These are phyloP conservation scores for Populus tomentosa DNA, from an alignment of 441 rosid species.

Conservation along the genomic window DNA sequence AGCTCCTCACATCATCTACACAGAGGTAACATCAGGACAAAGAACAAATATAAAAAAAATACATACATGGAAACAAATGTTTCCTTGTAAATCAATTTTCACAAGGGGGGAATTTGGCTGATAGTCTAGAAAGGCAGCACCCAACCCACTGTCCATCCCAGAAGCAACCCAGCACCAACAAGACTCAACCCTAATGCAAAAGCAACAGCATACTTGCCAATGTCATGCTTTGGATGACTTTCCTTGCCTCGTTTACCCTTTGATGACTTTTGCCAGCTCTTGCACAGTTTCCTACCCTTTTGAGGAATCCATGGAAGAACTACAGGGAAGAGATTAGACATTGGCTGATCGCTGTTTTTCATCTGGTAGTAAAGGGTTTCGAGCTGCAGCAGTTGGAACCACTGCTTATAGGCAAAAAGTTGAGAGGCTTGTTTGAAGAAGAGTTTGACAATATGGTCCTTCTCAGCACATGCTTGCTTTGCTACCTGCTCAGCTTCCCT, in stretches of 20 bases:
- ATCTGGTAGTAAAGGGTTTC: conserved; percentile 60
- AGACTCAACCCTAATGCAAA: conserved; percentile 80
- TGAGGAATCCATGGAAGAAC: conserved; percentile 46
- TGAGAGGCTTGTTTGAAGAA: conserved; percentile 90
- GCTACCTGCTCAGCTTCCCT: conserved; percentile 95
- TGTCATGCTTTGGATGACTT: conserved; percentile 27
- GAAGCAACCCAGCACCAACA: conserved; percentile 85
- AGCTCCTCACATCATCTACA: neutral
- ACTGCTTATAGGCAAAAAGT: conserved; percentile 88
- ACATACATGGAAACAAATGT: neutral
- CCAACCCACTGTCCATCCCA: conserved; percentile 97
- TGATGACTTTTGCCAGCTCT: conserved; percentile 32
- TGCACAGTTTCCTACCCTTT: conserved; percentile 34
- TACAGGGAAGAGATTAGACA: conserved; percentile 40
- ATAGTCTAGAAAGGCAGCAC: conserved; percentile 54
- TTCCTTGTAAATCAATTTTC: conserved; percentile 6
- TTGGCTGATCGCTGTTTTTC: conserved; percentile 50
- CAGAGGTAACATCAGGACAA: neutral
- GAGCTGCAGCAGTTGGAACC: conserved; percentile 82
- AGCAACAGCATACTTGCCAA: conserved; percentile 41
- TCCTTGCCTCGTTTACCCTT: conserved; percentile 39
- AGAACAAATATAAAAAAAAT: conserved; percentile 5
- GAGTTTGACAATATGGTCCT: conserved; percentile 72
- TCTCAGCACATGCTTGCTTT: conserved; percentile 69
- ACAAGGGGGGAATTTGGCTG: conserved; percentile 1